phyloP scores from a whole-genome alignment of 768 basidiomycete species.

The Porphyrellus cyaneotinctus region DNA sequence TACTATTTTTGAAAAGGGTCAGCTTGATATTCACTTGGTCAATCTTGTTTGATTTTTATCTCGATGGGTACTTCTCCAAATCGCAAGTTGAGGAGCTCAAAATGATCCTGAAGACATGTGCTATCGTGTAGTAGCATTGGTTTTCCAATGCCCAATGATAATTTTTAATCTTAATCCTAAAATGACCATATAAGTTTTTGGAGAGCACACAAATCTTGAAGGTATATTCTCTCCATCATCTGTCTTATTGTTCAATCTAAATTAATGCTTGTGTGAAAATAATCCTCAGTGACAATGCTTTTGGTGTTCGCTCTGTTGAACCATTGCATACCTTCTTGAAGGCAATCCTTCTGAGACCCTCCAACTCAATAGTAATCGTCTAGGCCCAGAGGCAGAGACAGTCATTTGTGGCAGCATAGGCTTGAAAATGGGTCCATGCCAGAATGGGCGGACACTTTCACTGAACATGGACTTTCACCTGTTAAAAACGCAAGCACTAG shows the following conservation, averaged over 20 bases:
- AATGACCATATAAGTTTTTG: too few species aligned
- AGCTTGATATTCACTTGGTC: too few species aligned
- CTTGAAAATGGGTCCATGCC: constrained; percentile 84
- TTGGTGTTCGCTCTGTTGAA: constrained; percentile 91
- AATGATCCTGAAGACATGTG: too few species aligned
- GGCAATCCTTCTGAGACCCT: constrained; percentile 77
- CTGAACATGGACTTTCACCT: constrained; percentile 80
- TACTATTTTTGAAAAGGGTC: too few species aligned
- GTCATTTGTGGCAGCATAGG: constrained; percentile 93
- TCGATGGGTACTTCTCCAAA: too few species aligned
- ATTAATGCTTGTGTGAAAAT: constrained; percentile 78
- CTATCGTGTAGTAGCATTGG: too few species aligned
- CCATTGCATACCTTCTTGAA: constrained; percentile 87
- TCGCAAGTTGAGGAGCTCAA: too few species aligned
- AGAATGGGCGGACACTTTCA: constrained; percentile 85
- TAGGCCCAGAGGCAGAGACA: constrained; percentile 83
- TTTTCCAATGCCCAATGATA: too few species aligned
- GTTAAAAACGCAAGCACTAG: too few species aligned
- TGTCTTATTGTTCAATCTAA: constrained; percentile 57
- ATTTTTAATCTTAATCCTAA: too few species aligned
- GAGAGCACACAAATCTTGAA: constrained; percentile 61
- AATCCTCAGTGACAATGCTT: constrained; percentile 93
- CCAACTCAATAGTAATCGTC: constrained; percentile 93
- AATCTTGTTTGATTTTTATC: too few species aligned
- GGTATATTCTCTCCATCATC: constrained; percentile 37